These are phyloP conservation scores for Acacia crassicarpa DNA, from an alignment of 306 rosid genomes.

Conservation along the genomic window DNA sequence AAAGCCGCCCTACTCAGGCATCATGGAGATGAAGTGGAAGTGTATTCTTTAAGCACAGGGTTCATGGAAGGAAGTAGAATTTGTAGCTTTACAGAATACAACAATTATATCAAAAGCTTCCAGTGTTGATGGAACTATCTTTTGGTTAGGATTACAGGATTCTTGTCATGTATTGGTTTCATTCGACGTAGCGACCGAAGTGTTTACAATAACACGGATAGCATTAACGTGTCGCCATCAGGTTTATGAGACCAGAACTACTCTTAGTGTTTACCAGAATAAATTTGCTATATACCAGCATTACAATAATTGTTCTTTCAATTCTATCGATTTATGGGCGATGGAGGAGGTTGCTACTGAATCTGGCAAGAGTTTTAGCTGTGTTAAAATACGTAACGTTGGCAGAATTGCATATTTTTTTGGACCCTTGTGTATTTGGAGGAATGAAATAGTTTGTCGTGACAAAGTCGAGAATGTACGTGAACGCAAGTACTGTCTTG, in stretches of 20 bases:
- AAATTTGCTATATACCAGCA: not conserved
- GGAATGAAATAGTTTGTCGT: not conserved
- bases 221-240: too few species aligned
- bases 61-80: not conserved
- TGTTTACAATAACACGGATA: not conserved
- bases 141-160: not conserved
- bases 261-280: not conserved
- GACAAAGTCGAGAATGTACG: not conserved
- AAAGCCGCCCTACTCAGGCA: not conserved
- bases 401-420: rapidly evolving
- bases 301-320: rapidly evolving
- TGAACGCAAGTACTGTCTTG: not conserved
- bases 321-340: not conserved
- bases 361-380: not conserved
- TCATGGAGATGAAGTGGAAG: not conserved
- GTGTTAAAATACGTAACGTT: not conserved
- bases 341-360: not conserved
- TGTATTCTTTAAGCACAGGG: not conserved
- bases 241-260: not conserved
- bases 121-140: not conserved
- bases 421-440: not conserved
- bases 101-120: not conserved
- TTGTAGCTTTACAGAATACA: not conserved
- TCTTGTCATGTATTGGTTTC: not conserved
- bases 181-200: not conserved